phyloP scores from a whole-genome alignment of 768 basidiomycete species.

The Russula sp. region DNA sequence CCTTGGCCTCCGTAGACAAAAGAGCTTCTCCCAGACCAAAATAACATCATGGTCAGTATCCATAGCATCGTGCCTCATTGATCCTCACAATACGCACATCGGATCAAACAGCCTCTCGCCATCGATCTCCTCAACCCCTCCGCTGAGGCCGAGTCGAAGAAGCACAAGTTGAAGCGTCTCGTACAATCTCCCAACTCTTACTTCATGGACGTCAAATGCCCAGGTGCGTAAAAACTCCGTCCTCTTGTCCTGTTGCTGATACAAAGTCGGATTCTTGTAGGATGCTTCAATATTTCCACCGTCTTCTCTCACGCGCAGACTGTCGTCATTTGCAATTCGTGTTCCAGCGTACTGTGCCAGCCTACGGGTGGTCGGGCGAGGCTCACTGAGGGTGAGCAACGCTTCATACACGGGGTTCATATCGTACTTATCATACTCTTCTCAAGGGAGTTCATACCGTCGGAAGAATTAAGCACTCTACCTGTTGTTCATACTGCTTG shows the following conservation, averaged over 20 bases:
- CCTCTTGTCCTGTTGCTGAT: slow-evolving; percentile 14
- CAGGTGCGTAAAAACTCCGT: slow-evolving; percentile 55
- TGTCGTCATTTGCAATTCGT: slow-evolving; percentile 90
- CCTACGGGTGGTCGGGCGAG: slow-evolving; percentile 98
- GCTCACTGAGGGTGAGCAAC: slow-evolving; percentile 86
- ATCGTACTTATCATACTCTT: slow-evolving; percentile 25
- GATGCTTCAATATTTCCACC: slow-evolving; percentile 92
- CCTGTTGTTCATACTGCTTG: slow-evolving; percentile 31
- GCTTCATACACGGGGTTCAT: slow-evolving; percentile 11
- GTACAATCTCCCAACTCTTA: slow-evolving; percentile 98
- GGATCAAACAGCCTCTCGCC: slow-evolving; percentile 75
- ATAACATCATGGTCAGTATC: slow-evolving; percentile 24
- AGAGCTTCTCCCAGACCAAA: slow-evolving; percentile 12
- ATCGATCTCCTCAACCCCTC: slow-evolving; percentile 98
- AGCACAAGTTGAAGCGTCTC: slow-evolving; percentile 99
- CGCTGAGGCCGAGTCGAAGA: slow-evolving; percentile 75
- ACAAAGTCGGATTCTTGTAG: slow-evolving; percentile 40
- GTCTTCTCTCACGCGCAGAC: slow-evolving; percentile 99
- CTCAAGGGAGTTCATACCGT: slow-evolving; percentile 92
- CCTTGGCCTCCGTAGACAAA: slow-evolving; percentile 5
- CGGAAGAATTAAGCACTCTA: slow-evolving; percentile 71
- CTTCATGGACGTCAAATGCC: slow-evolving; percentile 99
- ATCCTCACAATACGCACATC: neutral
- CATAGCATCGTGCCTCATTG: neutral
- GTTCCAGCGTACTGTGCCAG: slow-evolving; percentile 94